A percentile compares a stretch with the other conserved stretches of the same genome.
Evolutionary conservation across 768 basidiomycete genomes (phyloP).

Genomic region (Tubosaeta sp.): DNA sequence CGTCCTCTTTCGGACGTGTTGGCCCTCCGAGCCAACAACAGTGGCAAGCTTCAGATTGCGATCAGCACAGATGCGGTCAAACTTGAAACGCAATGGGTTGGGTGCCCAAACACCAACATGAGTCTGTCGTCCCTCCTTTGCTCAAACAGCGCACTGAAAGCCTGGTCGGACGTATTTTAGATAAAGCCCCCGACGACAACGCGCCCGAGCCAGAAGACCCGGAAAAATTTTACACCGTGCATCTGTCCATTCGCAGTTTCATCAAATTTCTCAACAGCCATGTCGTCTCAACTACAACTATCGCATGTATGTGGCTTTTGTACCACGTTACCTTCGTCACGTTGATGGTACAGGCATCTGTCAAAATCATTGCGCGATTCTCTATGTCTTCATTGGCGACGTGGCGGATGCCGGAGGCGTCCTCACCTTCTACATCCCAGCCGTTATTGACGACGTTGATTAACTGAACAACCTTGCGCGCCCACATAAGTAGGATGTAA

Average conservation of each 20-base stretch:
- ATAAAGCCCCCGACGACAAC: slow-evolving; percentile 29
- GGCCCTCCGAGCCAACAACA: slow-evolving; percentile 63
- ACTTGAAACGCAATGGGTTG: slow-evolving; percentile 75
- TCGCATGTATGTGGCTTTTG: slow-evolving; percentile 61
- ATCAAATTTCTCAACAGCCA: slow-evolving; percentile 79
- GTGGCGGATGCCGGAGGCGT: slow-evolving; percentile 76
- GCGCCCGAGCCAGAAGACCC: slow-evolving; percentile 44
- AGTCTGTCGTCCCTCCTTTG: slow-evolving; percentile 24
- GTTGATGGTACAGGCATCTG: slow-evolving; percentile 57
- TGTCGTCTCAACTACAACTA: slow-evolving; percentile 76
- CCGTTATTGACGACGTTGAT: slow-evolving; percentile 56
- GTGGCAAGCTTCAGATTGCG: slow-evolving; percentile 49
- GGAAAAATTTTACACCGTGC: slow-evolving; percentile 56
- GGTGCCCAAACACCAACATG: slow-evolving; percentile 64
- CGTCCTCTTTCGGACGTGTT: slow-evolving; percentile 66
- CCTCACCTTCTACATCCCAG: slow-evolving; percentile 85
- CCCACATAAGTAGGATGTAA: background rate
- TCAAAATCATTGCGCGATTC: slow-evolving; percentile 75
- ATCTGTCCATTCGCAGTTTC: slow-evolving; percentile 70
- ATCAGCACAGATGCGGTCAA: slow-evolving; percentile 68
- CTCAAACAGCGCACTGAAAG: background rate
- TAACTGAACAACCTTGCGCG: slow-evolving; percentile 5
- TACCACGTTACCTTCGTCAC: background rate
- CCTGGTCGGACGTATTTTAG: slow-evolving; percentile 10
- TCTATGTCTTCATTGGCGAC: slow-evolving; percentile 87